These are phyloP conservation scores for Oryza glaberrima DNA, from an alignment of 176 grass and related monocot genomes.

Conservation along the genomic window DNA sequence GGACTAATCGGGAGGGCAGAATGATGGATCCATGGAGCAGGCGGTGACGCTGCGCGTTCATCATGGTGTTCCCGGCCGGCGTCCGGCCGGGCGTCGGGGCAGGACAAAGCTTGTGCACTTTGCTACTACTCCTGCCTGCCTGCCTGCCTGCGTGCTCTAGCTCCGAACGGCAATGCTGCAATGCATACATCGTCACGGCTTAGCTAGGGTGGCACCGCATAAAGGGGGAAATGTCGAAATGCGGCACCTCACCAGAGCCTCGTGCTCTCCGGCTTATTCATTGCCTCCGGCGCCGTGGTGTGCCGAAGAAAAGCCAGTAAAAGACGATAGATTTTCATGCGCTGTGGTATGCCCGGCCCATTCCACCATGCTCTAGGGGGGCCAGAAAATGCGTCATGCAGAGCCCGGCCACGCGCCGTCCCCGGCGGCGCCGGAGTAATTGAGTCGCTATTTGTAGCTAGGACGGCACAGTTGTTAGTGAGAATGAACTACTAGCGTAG, in stretches of 20 bases:
- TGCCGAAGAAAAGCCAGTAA: neutral
- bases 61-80: slow-evolving; percentile 51
- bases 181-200: neutral
- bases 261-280: slow-evolving; percentile 61
- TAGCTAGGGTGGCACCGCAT: neutral
- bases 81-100: slow-evolving; percentile 26
- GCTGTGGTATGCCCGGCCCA: no score
- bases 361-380: no score
- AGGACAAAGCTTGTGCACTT: slow-evolving; percentile 55
- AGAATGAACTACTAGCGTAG: neutral
- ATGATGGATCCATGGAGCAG: slow-evolving; percentile 57
- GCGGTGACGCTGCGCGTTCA: slow-evolving; percentile 54
- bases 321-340: no score
- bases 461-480: neutral
- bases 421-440: no score
- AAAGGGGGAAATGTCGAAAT: neutral
- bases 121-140: neutral
- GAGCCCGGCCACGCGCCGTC: neutral
- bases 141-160: neutral
- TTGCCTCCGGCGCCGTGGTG: slow-evolving; percentile 37
- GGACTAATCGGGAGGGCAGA: slow-evolving; percentile 47
- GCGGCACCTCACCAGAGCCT: neutral
- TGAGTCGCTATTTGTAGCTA: neutral
- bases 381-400: slow-evolving; percentile 36
- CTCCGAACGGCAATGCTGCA: neutral